Base-by-base conservation (phyloP, 306 rosid genomes). In the Ceratonia siliqua region DNA sequence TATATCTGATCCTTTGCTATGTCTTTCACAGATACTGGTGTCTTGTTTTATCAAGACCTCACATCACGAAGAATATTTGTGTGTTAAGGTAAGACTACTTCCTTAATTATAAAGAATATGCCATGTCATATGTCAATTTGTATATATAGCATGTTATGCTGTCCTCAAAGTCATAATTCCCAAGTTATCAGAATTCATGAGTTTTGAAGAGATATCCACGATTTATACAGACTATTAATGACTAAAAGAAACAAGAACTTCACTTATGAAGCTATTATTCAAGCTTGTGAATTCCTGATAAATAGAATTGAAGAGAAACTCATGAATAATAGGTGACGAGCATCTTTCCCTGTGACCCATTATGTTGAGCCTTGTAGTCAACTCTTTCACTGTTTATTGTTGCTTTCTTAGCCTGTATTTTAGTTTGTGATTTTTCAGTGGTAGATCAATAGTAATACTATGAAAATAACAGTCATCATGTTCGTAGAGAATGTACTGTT, bases 21-120 rank as follows among this genome's bases (percentile, higher is more conserved):
- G 43, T 66, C 54, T 69, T 43, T 75, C 75, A 32, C 90, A 94
- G 98, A 88, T 94, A 71, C 72, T 94, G 86, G 75, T 94, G 77
- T 91, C 98, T 30, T 94, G 98, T 79, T 94, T 94, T 54, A 97
- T 94, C 75, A 91, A 94, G 89, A 94, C 97, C 68, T 90, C 98
- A 10, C 97, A 88, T 85, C 71, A 74, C 59, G 95, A 91, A 88
- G 97, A 91, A 83, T 94, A 91, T 83, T 85, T 91, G 25, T 86
- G 98, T 62, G 98, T 94, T 25, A 91, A 90, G 95, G 98, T 91
- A 87, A 84, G 86, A 53, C 22, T 25, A 55, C 50, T 62, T 82
- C 61, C 70, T 56, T 67, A 57, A 53, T 27, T 5, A 32, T 41
- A 41, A 28, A 39, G 45, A 73, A 68, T 67, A 62, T 70, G 59